Conservation (phyloP, 1,284 basidiomycete genomes). For the Ganoderma boninense region DNA sequence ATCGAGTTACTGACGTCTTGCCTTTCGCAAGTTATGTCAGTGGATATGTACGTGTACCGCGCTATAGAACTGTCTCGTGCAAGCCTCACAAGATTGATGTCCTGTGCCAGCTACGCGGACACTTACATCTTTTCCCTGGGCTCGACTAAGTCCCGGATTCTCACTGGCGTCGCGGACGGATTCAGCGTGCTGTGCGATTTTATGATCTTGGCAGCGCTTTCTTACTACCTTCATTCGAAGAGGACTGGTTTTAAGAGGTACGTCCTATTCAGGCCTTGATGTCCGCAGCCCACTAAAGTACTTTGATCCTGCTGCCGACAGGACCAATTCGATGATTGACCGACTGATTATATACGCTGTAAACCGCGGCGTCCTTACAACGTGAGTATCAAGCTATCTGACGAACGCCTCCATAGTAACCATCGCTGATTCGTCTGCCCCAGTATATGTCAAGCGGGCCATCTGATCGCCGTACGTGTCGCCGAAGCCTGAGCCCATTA, state of each 20-base stretch:
- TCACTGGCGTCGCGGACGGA: background rate
- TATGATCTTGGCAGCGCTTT: background rate
- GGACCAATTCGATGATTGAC: constrained; percentile 1
- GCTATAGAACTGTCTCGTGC: background rate
- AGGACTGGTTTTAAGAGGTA: background rate
- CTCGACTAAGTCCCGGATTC: background rate
- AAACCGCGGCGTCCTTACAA: background rate
- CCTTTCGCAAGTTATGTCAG: background rate
- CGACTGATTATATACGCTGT: background rate
- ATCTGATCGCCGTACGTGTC: background rate
- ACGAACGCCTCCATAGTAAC: too few species aligned
- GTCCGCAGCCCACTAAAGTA: too few species aligned
- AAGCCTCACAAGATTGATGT: background rate
- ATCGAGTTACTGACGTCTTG: background rate
- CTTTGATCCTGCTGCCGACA: too few species aligned
- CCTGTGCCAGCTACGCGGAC: background rate
- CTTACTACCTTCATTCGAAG: background rate
- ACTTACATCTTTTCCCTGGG: background rate
- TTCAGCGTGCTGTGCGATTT: background rate
- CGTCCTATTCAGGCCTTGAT: too few species aligned
- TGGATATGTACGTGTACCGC: background rate
- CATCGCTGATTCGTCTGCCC: background rate
- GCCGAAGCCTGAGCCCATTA: too few species aligned
- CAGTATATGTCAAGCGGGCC: background rate
- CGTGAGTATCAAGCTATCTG: background rate